Evolutionary conservation across 352 stramenopile species (phyloP).

Genomic region (Globisporangium nunn): DNA sequence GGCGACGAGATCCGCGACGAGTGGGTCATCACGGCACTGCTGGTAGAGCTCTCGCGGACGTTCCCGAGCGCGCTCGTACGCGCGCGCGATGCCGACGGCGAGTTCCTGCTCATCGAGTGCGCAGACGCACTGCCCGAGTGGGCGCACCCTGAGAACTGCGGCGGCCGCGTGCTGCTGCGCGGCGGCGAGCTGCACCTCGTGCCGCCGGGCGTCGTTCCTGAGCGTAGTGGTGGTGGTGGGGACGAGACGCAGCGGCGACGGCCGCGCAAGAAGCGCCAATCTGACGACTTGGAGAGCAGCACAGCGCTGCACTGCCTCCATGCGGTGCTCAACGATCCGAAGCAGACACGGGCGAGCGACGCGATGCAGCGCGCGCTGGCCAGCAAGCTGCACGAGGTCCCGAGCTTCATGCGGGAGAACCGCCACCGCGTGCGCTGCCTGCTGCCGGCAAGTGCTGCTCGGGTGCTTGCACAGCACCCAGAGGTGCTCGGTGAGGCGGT

Average conservation of each 20-base stretch:
- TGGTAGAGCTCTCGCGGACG: constrained; percentile 34
- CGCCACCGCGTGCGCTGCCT: constrained; percentile 41
- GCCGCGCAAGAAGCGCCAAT: background rate
- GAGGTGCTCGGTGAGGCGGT: constrained; percentile 38
- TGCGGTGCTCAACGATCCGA: constrained; percentile 1
- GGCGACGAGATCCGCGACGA: constrained; percentile 67
- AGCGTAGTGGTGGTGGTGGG: constrained; percentile 6
- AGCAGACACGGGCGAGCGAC: constrained; percentile 17
- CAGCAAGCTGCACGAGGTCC: constrained; percentile 30
- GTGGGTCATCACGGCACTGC: constrained; percentile 46
- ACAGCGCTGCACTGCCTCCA: constrained; percentile 7
- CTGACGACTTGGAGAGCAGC: background rate
- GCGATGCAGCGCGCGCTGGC: constrained; percentile 36
- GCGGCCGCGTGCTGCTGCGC: constrained; percentile 38
- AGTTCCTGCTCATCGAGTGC: constrained; percentile 76
- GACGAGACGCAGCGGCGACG: background rate
- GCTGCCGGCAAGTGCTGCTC: constrained; percentile 26
- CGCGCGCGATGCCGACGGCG: constrained; percentile 46
- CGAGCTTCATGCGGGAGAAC: constrained; percentile 38
- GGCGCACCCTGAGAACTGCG: constrained; percentile 51
- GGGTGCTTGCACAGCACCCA: constrained; percentile 20
- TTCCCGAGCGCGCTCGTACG: constrained; percentile 29
- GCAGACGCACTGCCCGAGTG: constrained; percentile 61
- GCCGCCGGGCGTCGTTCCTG: constrained; percentile 20
- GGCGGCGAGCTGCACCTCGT: constrained; percentile 40